Conservation (phyloP, 1,284 basidiomycete genomes). For the Macrocystidia cucumis region DNA sequence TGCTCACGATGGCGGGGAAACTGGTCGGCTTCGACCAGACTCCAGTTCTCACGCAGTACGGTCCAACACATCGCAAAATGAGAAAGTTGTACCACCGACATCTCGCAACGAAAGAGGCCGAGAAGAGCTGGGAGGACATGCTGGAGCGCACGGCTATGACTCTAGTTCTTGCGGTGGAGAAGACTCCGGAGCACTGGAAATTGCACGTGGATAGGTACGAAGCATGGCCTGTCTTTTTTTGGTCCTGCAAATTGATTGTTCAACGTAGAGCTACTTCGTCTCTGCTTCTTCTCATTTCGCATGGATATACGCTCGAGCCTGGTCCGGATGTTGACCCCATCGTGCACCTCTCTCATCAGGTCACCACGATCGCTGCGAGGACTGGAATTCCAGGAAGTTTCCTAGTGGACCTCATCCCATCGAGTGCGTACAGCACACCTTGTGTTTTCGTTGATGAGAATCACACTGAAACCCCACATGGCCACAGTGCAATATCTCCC, state of each 20-base stretch:
- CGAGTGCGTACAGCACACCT: too few relatives aligned
- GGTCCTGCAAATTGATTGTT: too few relatives aligned
- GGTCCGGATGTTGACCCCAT: neutral
- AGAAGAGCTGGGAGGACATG: too few relatives aligned
- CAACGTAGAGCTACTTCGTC: too few relatives aligned
- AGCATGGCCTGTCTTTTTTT: too few relatives aligned
- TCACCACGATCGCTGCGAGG: too few relatives aligned
- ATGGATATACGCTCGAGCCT: neutral
- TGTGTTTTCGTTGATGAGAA: neutral
- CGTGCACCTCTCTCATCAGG: neutral
- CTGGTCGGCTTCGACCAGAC: slow-evolving; percentile 27
- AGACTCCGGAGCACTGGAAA: too few relatives aligned
- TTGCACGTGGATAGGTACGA: too few relatives aligned
- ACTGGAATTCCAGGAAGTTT: neutral
- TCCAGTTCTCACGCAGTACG: slow-evolving; percentile 28
- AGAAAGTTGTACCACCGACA: too few relatives aligned
- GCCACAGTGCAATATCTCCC: neutral
- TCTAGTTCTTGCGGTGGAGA: too few relatives aligned
- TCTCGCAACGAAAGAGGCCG: too few relatives aligned
- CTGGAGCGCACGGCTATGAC: too few relatives aligned
- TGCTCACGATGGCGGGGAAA: slow-evolving; percentile 24
- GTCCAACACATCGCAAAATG: slow-evolving; percentile 39
- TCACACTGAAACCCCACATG: neutral
- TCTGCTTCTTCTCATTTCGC: slow-evolving; percentile 1
- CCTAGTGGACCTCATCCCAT: neutral